Conservation (phyloP, 202 grass and related monocot species). For the Saccharum hybrid region DNA sequence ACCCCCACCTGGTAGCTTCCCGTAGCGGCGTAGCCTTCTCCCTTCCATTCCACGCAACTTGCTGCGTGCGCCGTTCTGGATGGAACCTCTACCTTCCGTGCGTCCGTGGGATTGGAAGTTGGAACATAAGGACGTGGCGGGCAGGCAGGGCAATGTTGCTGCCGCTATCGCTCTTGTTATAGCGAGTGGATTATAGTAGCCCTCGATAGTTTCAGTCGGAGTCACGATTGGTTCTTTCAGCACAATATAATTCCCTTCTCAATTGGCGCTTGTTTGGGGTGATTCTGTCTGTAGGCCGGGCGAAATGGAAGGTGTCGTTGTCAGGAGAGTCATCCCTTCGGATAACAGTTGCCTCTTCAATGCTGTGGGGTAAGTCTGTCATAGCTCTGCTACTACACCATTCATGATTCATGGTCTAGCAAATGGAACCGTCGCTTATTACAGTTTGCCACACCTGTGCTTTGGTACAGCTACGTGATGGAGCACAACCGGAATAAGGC, state of each 20-base stretch:
- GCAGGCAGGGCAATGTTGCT: neutral
- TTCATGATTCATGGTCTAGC: neutral
- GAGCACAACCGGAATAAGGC: conserved; percentile 76
- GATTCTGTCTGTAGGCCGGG: conserved; percentile 11
- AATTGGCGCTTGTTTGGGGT: neutral
- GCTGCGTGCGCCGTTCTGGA: neutral
- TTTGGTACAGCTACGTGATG: conserved; percentile 77
- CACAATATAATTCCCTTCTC: neutral
- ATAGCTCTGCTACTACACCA: neutral
- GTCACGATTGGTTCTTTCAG: neutral
- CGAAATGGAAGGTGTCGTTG: conserved; percentile 79
- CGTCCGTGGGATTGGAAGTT: conserved; percentile 6
- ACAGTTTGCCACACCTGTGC: neutral
- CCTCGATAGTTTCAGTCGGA: neutral
- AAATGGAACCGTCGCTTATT: neutral
- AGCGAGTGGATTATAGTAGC: neutral
- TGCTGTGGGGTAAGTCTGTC: conserved; percentile 63
- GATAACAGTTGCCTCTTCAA: conserved; percentile 99
- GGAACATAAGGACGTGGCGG: neutral
- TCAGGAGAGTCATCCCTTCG: conserved; percentile 90
- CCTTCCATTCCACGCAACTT: neutral
- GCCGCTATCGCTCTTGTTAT: too few species aligned
- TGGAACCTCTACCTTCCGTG: neutral
- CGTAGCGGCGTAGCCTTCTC: neutral
- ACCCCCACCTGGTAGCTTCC: neutral